Evolutionary conservation across 176 grass and related monocot species (phyloP).

Genomic region (Hsuehochloa calcarea): DNA sequence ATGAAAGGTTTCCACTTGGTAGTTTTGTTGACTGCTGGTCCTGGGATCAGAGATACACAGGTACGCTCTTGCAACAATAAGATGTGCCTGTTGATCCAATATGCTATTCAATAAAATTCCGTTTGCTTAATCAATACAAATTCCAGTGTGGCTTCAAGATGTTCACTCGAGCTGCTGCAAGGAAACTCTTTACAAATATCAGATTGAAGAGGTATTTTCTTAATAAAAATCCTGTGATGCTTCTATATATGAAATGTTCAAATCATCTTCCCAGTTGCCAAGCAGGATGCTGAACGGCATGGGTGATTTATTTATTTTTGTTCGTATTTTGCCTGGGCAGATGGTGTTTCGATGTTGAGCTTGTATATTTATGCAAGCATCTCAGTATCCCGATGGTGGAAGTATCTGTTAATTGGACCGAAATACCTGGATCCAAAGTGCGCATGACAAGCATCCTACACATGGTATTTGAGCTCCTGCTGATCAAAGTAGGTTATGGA

Average conservation of each 20-base stretch:
- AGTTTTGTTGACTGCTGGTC: constrained; percentile 81
- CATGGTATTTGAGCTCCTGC: constrained; percentile 92
- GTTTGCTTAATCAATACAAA: constrained; percentile 32
- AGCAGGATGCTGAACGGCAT: neutral
- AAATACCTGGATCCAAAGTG: constrained; percentile 95
- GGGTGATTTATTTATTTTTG: neutral
- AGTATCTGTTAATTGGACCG: constrained; percentile 86
- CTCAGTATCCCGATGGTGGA: constrained; percentile 76
- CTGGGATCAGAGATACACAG: constrained; percentile 87
- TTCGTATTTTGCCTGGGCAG: constrained; percentile 25
- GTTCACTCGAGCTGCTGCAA: constrained; percentile 85
- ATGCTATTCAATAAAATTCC: neutral
- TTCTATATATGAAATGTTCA: neutral
- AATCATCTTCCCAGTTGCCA: neutral
- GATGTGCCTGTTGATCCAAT: neutral
- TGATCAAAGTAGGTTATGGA: constrained; percentile 84
- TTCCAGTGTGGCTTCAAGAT: constrained; percentile 97
- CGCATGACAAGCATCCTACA: constrained; percentile 76
- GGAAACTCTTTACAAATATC: constrained; percentile 92
- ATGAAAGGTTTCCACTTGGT: constrained; percentile 99
- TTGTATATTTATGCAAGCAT: constrained; percentile 87
- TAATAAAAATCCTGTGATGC: neutral
- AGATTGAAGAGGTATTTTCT: constrained; percentile 72
- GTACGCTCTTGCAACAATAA: constrained; percentile 33
- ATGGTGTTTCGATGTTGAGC: constrained; percentile 96